A percentile compares a stretch with the other conserved stretches of the same genome.
phyloP scores from a whole-genome alignment of 805 yeast species.

The Zygosaccharomyces pseudorouxii region DNA sequence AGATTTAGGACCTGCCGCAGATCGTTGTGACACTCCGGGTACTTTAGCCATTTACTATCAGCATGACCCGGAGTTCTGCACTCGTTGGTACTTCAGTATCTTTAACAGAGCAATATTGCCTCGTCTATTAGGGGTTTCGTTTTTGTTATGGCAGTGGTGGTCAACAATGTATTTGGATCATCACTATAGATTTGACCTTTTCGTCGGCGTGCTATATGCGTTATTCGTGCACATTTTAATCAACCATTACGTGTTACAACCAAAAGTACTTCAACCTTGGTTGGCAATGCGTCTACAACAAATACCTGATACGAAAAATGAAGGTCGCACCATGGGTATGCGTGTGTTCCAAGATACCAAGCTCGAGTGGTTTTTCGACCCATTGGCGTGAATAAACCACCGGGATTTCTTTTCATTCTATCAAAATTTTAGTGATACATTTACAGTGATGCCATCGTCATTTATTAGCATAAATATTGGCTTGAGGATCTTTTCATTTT shows the following conservation, averaged over 20 bases:
- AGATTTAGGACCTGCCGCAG: background rate
- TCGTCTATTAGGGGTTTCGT: slow-evolving; percentile 37
- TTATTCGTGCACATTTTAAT: slow-evolving; percentile 41
- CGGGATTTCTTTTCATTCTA: background rate
- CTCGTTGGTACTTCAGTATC: slow-evolving; percentile 23
- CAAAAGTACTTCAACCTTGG: slow-evolving; percentile 32
- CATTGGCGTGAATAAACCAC: slow-evolving; percentile 34
- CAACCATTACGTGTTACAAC: slow-evolving; percentile 37
- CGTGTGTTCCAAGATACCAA: slow-evolving; percentile 49
- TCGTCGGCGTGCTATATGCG: slow-evolving; percentile 53
- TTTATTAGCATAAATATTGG: background rate
- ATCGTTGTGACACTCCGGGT: background rate
- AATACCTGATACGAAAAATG: slow-evolving; percentile 36
- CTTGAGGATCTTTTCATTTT: background rate
- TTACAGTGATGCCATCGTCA: background rate
- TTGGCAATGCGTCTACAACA: slow-evolving; percentile 35
- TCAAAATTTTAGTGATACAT: background rate
- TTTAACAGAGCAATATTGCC: slow-evolving; percentile 29
- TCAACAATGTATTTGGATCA: slow-evolving; percentile 69
- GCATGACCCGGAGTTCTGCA: slow-evolving; percentile 13
- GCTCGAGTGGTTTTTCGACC: slow-evolving; percentile 53
- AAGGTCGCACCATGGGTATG: slow-evolving; percentile 58
- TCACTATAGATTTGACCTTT: slow-evolving; percentile 62
- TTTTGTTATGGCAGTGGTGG: slow-evolving; percentile 65
- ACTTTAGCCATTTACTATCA: slow-evolving; percentile 15